Conservation (phyloP, 2,329 filamentous ascomycete genomes). For the Aspergillus sp. region DNA sequence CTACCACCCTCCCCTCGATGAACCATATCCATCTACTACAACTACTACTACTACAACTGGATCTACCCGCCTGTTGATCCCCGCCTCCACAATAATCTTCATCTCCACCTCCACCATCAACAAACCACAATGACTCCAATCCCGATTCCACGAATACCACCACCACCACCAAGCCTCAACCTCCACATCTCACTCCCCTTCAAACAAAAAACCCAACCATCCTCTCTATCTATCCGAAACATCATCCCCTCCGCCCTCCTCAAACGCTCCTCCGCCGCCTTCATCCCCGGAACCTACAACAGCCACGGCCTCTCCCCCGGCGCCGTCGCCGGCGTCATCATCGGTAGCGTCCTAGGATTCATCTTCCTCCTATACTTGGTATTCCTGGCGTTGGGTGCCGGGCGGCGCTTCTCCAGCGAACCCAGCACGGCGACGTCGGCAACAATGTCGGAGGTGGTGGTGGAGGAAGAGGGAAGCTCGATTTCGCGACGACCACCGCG, state of each 20-base stretch:
- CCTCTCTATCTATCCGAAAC: neutral
- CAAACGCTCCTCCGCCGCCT: slow-evolving; percentile 32
- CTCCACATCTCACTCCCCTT: neutral
- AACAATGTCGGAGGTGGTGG: slow-evolving; percentile 31
- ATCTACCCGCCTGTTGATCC: neutral
- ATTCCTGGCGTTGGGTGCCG: slow-evolving; percentile 53
- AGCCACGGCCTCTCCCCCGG: slow-evolving; percentile 57
- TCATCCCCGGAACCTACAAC: slow-evolving; percentile 65
- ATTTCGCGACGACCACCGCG: neutral
- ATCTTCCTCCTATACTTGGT: slow-evolving; percentile 56
- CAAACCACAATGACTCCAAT: neutral
- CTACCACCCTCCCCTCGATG: neutral
- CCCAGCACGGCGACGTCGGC: slow-evolving; percentile 25
- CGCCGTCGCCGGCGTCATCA: slow-evolving; percentile 60
- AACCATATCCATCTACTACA: neutral
- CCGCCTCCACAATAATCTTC: neutral
- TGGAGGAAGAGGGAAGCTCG: neutral
- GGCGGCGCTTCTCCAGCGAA: slow-evolving; percentile 35
- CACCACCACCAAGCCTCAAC: neutral
- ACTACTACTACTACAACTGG: neutral
- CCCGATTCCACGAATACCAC: neutral
- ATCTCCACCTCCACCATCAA: neutral
- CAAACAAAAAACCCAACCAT: neutral
- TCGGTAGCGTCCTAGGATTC: slow-evolving; percentile 53
- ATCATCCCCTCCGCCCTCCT: neutral